Conservation (phyloP, 192 early-diverging fungal species). For the Allomyces macrogynus region DNA sequence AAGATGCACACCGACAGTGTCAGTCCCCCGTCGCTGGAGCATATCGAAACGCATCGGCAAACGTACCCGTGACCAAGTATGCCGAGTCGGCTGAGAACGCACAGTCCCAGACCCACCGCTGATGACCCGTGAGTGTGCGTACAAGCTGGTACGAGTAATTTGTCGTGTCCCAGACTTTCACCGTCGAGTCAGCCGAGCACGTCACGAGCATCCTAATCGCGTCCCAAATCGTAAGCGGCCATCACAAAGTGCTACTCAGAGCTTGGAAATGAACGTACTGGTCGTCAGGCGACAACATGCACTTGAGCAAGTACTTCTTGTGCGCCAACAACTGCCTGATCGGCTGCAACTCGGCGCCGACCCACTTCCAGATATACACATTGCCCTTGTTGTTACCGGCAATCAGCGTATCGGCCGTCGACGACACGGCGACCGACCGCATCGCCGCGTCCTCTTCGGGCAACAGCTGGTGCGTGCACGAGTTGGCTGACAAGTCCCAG, state of each 20-base stretch:
- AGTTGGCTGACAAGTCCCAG: slow-evolving; percentile 43
- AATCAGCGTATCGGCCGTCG: slow-evolving; percentile 57
- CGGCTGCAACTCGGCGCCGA: slow-evolving; percentile 39
- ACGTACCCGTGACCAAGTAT: slow-evolving; percentile 55
- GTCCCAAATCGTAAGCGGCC: no score
- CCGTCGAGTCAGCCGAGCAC: slow-evolving; percentile 69
- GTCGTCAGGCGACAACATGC: slow-evolving; percentile 61
- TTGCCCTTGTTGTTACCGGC: slow-evolving; percentile 78
- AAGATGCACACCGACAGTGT: not conserved
- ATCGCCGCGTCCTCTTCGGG: slow-evolving; percentile 62
- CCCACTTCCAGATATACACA: slow-evolving; percentile 32
- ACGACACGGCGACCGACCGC: slow-evolving; percentile 59
- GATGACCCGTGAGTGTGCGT: slow-evolving; percentile 59
- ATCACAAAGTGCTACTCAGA: no score
- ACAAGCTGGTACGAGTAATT: slow-evolving; percentile 41
- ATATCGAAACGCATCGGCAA: not conserved
- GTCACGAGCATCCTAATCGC: slow-evolving; percentile 45
- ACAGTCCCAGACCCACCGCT: slow-evolving; percentile 83
- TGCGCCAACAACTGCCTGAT: slow-evolving; percentile 54
- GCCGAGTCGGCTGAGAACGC: slow-evolving; percentile 81
- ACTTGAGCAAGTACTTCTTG: slow-evolving; percentile 62
- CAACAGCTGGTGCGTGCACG: slow-evolving; percentile 18
- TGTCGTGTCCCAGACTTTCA: slow-evolving; percentile 59
- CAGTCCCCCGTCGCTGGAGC: not conserved
- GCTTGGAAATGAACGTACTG: no score